Evolutionary conservation across 1,139 yeast genomes (phyloP), one percentile per base, ranked within the genome.

Genomic region (Hyphopichia khmerensis): DNA sequence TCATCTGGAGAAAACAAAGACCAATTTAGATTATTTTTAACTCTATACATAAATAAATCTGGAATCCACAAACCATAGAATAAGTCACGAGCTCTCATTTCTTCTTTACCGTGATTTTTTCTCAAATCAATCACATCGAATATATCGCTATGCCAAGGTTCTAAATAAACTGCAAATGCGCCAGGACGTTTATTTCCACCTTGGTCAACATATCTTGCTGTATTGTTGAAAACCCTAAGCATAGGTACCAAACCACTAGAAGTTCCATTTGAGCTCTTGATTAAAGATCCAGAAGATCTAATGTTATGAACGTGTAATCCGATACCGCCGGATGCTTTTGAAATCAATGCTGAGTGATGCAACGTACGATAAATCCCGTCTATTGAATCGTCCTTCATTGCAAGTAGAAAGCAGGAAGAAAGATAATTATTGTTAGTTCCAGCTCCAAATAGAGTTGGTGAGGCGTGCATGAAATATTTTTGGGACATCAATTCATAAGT

Each of bases 131-230:
- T 55, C 47, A 79, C 70, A 33, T 75, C 79, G 54, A 77, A 74
- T 33, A 79, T 62, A 53, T 79, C 84, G 3, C 75, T 66, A 59
- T 79, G 84, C 84, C 84, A 79, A 38, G 84, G 84, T 51, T 79
- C 84, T 40, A 79, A 49, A 61, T 79, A 79, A 26, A 78, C 64
- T n/a, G 83, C 81, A 57, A 79, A 77, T 7, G 84, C 84, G 35
- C 84, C 84, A 0, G 84, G 84, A 49, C 84, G 59, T 58, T 79
- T 79, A 51, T 79, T 79, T 26, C 84, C 84, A 29, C 84, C 84
- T 55, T 79, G 84, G 50, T 79, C 84, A 23, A 79, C 84, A 51
- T 78, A 79, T 53, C 81, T 69, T 15, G 84, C 82, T 7, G 83
- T 78, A 53, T 77, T 73, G 54, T 79, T 79, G 60, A 79, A 79